phyloP scores from a whole-genome alignment of 2,329 filamentous ascomycete genomes.

The Fragosphaeria purpurea region DNA sequence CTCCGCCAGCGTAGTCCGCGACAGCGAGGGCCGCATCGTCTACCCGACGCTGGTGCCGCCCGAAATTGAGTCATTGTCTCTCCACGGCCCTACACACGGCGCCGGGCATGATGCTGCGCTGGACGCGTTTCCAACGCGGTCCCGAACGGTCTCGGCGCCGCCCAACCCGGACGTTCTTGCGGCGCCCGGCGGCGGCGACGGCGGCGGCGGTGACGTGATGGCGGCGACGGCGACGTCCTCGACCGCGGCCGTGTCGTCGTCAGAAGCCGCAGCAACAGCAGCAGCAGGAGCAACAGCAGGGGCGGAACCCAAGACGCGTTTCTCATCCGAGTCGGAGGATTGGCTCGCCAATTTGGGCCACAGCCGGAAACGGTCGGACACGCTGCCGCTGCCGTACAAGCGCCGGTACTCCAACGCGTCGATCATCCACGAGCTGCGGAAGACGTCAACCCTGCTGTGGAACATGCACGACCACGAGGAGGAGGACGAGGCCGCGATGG shows the following conservation, averaged over 20 bases:
- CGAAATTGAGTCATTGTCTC: constrained; percentile 7
- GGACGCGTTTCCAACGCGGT: too few relatives aligned
- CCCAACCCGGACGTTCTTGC: too few relatives aligned
- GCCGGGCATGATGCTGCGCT: background rate
- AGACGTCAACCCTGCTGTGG: constrained; percentile 11
- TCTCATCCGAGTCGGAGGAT: constrained; percentile 11
- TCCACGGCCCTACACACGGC: constrained; percentile 1
- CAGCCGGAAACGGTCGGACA: constrained; percentile 8
- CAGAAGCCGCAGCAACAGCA: too few relatives aligned
- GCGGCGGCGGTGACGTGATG: too few relatives aligned
- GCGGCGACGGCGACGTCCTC: too few relatives aligned
- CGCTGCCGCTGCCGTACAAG: constrained; percentile 13
- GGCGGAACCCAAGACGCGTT: background rate
- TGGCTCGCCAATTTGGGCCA: constrained; percentile 13
- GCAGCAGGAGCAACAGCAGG: too few relatives aligned
- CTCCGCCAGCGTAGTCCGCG: constrained; percentile 20
- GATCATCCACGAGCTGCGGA: constrained; percentile 20
- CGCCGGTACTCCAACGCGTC: constrained; percentile 18
- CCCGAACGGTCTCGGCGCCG: too few relatives aligned
- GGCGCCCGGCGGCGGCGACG: too few relatives aligned
- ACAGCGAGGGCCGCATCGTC: constrained; percentile 20
- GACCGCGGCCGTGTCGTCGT: too few relatives aligned
- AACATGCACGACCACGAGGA: background rate
- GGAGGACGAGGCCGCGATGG: background rate
- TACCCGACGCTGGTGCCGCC: constrained; percentile 25